Base-by-base conservation (phyloP, 352 stramenopile species). In the Phytophthora gonapodyides region DNA sequence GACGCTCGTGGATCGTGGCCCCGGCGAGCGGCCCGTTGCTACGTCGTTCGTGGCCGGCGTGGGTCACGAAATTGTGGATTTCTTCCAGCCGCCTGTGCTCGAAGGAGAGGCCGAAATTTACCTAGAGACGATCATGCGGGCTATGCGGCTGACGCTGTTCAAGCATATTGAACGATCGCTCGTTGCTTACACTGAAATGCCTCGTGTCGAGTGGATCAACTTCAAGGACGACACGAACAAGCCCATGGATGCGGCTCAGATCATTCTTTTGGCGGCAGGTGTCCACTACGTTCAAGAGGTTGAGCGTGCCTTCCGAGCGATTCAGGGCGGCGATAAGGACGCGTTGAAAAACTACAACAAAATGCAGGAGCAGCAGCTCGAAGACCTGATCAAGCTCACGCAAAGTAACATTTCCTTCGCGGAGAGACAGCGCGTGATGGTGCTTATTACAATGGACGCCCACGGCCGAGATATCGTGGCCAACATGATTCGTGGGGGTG, bases 51-150 rank as follows among this genome's bases (percentile, higher is more conserved):
- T 99, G 10, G 94, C 96, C 31, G 92, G 90, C 47, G 96, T 99
- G 3, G 95, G 96, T 10, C 91, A 96, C 48, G 97, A 99, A 64
- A 68, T 89, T 47, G 94, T 98, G 12, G 83, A 93, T 38, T 99
- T 99, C 55, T 84, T 94, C 46, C 90, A 97, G 31, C 76, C 92
- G 0, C 89, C 98, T 7, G 69, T 93, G 21, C 82, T 99, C 0
- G 83, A 98, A 55, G 97, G 96, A 42, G 98, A 99, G 69, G 95
- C 98, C 15, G 97, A 99, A 66, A 97, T 98, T 61, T 99, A 99
- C 75, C 86, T 99, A 49, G 93, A 98, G 71, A 97, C 91, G 0
- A 80, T 99, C 27, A 89, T 99, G 69, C 80, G 96, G 43, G 91
- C 88, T 4, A 98, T 98, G 89, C 97, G 97, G 49, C 66, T 84